Conservation (phyloP, 768 basidiomycete species). For the Suillus subaureus region DNA sequence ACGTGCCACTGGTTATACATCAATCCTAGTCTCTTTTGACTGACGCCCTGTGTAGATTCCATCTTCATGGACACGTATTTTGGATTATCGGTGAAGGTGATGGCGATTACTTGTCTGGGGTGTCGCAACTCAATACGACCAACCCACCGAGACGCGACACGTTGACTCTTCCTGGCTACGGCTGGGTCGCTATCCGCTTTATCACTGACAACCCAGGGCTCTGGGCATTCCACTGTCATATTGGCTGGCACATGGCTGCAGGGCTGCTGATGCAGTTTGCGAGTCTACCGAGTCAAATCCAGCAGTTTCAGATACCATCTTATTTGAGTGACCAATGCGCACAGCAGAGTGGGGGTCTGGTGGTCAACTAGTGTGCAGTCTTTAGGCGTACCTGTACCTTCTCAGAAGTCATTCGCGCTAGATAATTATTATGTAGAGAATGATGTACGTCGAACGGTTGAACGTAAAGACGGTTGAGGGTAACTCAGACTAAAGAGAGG, state of each 20-base stretch:
- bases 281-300: conserved; percentile 37
- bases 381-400: background rate
- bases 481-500: conserved; percentile 2
- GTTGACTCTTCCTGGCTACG: conserved; percentile 40
- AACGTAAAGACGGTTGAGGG: conserved; percentile 10
- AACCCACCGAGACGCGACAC: conserved; percentile 47
- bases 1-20: conserved; percentile 2
- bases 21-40: background rate
- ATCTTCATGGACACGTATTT: conserved; percentile 41
- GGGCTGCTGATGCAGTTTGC: conserved; percentile 45
- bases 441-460: conserved; percentile 8
- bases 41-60: conserved; percentile 29
- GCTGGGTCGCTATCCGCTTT: conserved; percentile 42
- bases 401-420: background rate
- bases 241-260: conserved; percentile 41
- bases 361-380: conserved; percentile 21
- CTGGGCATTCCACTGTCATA: conserved; percentile 51
- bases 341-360: conserved; percentile 30
- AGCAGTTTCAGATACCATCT: conserved; percentile 36
- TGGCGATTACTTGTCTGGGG: conserved; percentile 33
- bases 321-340: conserved; percentile 37
- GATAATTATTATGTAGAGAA: background rate
- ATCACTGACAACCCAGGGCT: conserved; percentile 46
- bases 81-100: conserved; percentile 38
- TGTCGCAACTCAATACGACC: conserved; percentile 31